phyloP scores from a whole-genome alignment of 1,284 basidiomycete species.

The Ustilago tritici region DNA sequence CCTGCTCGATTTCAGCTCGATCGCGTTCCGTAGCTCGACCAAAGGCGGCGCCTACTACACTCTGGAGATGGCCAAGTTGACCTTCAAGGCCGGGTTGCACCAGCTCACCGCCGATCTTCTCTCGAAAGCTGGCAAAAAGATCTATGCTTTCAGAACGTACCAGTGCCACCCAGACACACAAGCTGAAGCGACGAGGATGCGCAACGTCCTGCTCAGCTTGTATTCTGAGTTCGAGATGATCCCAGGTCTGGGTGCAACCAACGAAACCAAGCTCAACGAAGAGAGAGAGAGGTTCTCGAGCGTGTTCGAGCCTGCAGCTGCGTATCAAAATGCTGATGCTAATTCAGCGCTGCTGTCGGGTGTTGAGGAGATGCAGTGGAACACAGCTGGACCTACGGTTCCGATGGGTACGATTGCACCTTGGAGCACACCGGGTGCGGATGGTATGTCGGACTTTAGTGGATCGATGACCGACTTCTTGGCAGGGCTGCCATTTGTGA shows the following conservation, averaged over 20 bases:
- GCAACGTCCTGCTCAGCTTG: conserved; percentile 20
- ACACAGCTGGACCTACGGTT: not conserved
- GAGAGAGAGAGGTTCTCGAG: conserved; percentile 32
- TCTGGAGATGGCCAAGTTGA: conserved; percentile 43
- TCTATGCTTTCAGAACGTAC: conserved; percentile 46
- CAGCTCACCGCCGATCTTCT: conserved; percentile 44
- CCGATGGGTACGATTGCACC: conserved; percentile 9
- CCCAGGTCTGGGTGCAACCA: conserved; percentile 33
- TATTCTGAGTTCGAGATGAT: conserved; percentile 46
- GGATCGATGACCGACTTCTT: conserved; percentile 35
- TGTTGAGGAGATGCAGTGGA: conserved; percentile 29
- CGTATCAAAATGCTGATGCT: conserved; percentile 4
- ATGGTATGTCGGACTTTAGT: conserved; percentile 22
- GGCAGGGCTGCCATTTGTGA: conserved; percentile 31
- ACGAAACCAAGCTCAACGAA: conserved; percentile 26
- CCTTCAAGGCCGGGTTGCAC: conserved; percentile 29
- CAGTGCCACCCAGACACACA: conserved; percentile 40
- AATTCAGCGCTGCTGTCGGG: conserved; percentile 19
- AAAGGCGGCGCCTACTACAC: conserved; percentile 35
- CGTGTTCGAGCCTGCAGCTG: conserved; percentile 35
- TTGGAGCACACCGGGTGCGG: conserved; percentile 34
- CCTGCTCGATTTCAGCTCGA: conserved; percentile 43
- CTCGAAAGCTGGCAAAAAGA: conserved; percentile 29
- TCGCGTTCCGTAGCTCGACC: conserved; percentile 41
- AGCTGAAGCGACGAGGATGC: conserved; percentile 31